These are phyloP conservation scores for Claviceps lovelessii DNA, from an alignment of 2,329 filamentous ascomycete genomes.

Conservation along the genomic window DNA sequence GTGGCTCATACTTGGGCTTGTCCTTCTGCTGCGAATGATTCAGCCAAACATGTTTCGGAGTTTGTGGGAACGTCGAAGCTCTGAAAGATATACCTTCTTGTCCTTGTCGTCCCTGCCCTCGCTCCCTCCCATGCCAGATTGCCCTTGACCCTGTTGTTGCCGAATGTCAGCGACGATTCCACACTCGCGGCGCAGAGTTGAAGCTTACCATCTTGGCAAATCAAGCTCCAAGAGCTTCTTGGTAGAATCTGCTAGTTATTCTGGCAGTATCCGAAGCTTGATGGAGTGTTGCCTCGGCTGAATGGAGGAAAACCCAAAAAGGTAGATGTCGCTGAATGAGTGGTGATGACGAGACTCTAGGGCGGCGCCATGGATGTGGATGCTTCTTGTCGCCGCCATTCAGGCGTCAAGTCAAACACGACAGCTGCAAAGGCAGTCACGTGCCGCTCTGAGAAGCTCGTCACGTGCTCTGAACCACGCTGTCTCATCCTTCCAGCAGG, in stretches of 20 bases:
- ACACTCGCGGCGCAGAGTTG: background rate
- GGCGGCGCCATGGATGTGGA: conserved; percentile 10
- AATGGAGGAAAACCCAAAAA: background rate
- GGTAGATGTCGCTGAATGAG: conserved; percentile 1
- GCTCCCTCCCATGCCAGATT: conserved; percentile 72
- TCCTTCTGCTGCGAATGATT: conserved; percentile 57
- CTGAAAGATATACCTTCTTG: conserved; percentile 58
- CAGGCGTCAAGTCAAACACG: conserved; percentile 33
- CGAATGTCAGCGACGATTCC: background rate
- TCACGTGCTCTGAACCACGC: background rate
- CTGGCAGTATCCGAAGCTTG: background rate
- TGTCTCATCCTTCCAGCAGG: too few species aligned
- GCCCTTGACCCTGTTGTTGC: conserved; percentile 54
- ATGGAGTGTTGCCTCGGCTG: background rate
- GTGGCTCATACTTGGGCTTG: conserved; percentile 99
- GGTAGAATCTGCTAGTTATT: background rate
- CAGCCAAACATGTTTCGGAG: conserved; percentile 4
- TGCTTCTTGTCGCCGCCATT: conserved; percentile 14
- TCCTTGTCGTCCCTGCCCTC: conserved; percentile 78
- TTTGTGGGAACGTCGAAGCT: background rate
- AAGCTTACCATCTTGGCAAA: conserved; percentile 22
- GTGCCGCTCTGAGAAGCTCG: background rate
- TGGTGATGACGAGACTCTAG: conserved; percentile 11
- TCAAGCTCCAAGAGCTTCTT: conserved; percentile 16
- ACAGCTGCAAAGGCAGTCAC: conserved; percentile 17